These are phyloP conservation scores for Furcasterigmium furcatum DNA, from an alignment of 2,329 filamentous ascomycete genomes.

Conservation along the genomic window DNA sequence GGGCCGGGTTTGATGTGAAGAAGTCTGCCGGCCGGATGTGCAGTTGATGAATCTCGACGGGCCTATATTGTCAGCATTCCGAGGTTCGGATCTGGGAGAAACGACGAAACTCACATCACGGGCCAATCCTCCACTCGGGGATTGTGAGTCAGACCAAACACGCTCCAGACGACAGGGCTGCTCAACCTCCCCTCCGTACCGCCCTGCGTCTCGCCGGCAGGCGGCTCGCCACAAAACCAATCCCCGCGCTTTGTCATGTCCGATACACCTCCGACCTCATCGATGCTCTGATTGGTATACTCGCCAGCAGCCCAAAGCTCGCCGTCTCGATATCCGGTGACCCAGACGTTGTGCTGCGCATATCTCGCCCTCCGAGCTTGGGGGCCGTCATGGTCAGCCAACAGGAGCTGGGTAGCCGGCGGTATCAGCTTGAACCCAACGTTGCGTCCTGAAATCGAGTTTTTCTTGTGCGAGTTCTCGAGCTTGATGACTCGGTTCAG, in stretches of 20 bases:
- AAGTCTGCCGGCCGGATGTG: slow-evolving; percentile 42
- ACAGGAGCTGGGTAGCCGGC: slow-evolving; percentile 29
- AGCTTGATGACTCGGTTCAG: slow-evolving; percentile 29
- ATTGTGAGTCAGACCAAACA: slow-evolving; percentile 51
- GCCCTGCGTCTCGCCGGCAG: too few relatives aligned
- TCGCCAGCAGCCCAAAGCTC: slow-evolving; percentile 23
- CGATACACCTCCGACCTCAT: slow-evolving; percentile 13
- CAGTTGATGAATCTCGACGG: slow-evolving; percentile 45
- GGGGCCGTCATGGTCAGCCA: slow-evolving; percentile 13
- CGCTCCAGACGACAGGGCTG: slow-evolving; percentile 41
- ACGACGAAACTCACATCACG: slow-evolving; percentile 44
- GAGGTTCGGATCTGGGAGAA: too few relatives aligned
- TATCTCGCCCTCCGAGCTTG: slow-evolving; percentile 20
- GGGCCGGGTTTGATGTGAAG: slow-evolving; percentile 41
- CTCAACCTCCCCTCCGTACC: too few relatives aligned
- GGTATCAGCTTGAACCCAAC: slow-evolving; percentile 32
- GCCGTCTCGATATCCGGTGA: slow-evolving; percentile 20
- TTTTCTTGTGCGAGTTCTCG: slow-evolving; percentile 21
- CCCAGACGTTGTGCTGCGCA: slow-evolving; percentile 22
- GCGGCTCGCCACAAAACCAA: slow-evolving; percentile 40
- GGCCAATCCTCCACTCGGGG: slow-evolving; percentile 56
- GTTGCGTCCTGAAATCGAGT: slow-evolving; percentile 27
- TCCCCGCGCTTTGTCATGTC: slow-evolving; percentile 35
- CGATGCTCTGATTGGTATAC: slow-evolving; percentile 29
- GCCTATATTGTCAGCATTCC: slow-evolving; percentile 30